Conservation (phyloP, 352 stramenopile genomes). For the Pythium sukuiense region DNA sequence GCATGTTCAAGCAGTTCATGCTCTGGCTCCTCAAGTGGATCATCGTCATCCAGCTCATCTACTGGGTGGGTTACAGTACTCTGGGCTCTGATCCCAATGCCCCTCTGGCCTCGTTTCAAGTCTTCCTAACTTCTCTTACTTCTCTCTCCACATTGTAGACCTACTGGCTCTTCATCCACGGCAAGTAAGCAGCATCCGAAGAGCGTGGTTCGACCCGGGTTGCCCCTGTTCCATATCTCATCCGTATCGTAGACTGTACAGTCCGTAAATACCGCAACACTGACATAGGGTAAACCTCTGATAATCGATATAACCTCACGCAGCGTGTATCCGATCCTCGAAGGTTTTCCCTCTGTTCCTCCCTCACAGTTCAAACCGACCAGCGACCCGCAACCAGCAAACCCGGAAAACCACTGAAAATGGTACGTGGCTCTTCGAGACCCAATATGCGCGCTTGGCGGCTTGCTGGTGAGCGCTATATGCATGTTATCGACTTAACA, state of each 20-base stretch:
- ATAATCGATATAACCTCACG: conserved; percentile 14
- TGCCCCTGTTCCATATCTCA: background rate
- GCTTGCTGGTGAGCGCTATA: background rate
- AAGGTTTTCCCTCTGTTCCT: conserved; percentile 26
- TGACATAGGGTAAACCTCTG: conserved; percentile 5
- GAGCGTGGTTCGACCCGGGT: background rate
- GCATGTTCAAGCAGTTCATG: conserved; percentile 41
- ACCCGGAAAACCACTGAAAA: conserved; percentile 12
- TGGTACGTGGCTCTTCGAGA: conserved; percentile 21
- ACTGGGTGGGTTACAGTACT: conserved; percentile 37
- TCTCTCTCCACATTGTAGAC: conserved; percentile 11
- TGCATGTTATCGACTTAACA: too few species aligned
- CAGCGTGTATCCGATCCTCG: conserved; percentile 1
- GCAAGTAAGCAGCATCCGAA: conserved; percentile 3
- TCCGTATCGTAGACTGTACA: conserved; percentile 3
- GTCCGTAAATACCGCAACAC: conserved; percentile 7
- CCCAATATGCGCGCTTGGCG: background rate
- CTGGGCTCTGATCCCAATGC: too few species aligned
- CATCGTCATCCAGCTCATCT: conserved; percentile 47
- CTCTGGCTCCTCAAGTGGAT: conserved; percentile 65
- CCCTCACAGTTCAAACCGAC: conserved; percentile 28
- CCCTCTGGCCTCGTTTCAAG: background rate
- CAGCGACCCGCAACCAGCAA: conserved; percentile 25
- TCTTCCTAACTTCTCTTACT: background rate
- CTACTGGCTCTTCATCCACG: conserved; percentile 27